Evolutionary conservation across 345 rosid species (phyloP).

Genomic region (Ceriops zippeliana): DNA sequence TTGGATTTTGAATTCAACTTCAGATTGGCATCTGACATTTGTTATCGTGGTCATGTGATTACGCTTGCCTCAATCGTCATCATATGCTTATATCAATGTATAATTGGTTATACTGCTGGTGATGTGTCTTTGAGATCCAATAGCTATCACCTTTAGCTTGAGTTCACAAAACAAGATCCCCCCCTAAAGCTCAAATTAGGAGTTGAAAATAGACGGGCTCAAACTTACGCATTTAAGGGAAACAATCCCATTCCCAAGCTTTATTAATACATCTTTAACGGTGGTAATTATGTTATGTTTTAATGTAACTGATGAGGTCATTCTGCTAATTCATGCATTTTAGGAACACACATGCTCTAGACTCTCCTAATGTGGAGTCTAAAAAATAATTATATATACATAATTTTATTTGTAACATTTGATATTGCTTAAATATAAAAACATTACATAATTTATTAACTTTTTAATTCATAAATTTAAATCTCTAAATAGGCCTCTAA

Average conservation of each 20-base stretch:
- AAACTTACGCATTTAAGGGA: background rate
- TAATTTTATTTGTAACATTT: no score
- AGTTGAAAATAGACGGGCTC: no score
- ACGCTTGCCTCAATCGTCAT: constrained; percentile 4
- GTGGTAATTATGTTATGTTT: background rate
- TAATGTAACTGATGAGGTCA: background rate
- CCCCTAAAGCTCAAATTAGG: background rate
- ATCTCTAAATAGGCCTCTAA: no score
- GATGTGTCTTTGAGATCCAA: background rate
- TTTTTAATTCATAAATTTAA: no score
- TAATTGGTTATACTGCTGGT: background rate
- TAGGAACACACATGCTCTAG: no score
- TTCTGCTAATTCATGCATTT: background rate
- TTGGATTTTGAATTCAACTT: background rate
- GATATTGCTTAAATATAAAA: no score
- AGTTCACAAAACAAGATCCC: background rate
- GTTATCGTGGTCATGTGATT: no score
- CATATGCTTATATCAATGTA: background rate
- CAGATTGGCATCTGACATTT: no score
- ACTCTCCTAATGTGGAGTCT: no score
- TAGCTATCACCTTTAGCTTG: background rate
- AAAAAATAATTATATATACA: no score
- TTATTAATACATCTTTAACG: background rate
- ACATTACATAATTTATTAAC: no score
- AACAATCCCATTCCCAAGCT: background rate